Conservation (phyloP, 1,139 yeast species). For the Pichia sp. region DNA sequence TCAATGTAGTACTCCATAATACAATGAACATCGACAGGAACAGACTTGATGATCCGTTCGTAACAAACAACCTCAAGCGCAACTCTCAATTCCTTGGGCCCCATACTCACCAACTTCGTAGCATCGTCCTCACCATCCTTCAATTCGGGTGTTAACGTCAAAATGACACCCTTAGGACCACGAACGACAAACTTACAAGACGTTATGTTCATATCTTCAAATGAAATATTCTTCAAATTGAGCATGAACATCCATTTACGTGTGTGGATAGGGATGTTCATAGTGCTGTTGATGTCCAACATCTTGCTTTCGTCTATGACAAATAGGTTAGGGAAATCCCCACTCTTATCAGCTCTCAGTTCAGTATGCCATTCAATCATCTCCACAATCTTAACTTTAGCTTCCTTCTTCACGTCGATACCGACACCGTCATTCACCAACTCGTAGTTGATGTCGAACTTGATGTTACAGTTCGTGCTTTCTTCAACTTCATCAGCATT, state of each 20-base stretch:
- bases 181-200: conserved; percentile 7
- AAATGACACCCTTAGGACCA: conserved; percentile 9
- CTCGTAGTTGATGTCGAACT: conserved; percentile 9
- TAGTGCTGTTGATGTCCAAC: background rate
- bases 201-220: conserved; percentile 6
- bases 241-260: conserved; percentile 11
- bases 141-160: conserved; percentile 2
- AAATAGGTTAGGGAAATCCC: conserved; percentile 3
- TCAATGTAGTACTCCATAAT: conserved; percentile 1
- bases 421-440: conserved; percentile 10
- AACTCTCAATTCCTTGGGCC: conserved; percentile 1
- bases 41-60: conserved; percentile 3
- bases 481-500: conserved; percentile 9
- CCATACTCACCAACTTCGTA: background rate
- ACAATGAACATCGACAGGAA: conserved; percentile 9
- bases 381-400: conserved; percentile 14
- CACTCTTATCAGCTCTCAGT: conserved; percentile 8
- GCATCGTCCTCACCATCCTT: conserved; percentile 1
- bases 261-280: conserved; percentile 3
- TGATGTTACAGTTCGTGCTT: conserved; percentile 5
- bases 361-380: conserved; percentile 12
- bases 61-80: conserved; percentile 6
- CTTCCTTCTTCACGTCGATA: conserved; percentile 31
- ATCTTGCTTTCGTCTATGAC: background rate
- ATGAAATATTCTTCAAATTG: conserved; percentile 2